Base-by-base conservation (phyloP, 2,329 filamentous ascomycete genomes). In the Aspergillus cejpii region DNA sequence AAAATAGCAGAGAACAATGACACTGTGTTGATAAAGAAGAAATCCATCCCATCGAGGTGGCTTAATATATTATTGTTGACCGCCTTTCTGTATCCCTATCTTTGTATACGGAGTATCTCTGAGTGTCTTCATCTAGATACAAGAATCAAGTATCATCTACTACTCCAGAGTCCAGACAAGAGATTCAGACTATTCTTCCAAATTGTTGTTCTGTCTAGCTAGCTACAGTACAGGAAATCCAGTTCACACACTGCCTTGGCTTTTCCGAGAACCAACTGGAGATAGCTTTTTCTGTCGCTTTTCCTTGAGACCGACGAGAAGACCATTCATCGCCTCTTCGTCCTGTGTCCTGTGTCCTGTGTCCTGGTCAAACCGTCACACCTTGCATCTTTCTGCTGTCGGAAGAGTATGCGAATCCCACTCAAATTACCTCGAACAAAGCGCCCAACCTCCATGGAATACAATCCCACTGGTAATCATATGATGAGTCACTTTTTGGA, bases 201-300 rank as follows among this genome's bases (percentile, higher is more conserved):
- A 37, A 47, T 40, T 24, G 37, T 53, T 52, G 39, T 48, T n/a
- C 46, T 40, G 43, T 45, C 48, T 49, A 53, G 50, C 41, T 57
- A 59, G 50, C 51, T 61, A 61, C 48, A 57, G 50, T 61, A 57
- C 56, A 61, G 41, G 54, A 48, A 56, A 44, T 39, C 47, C 47
- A 50, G 49, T 55, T 50, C 55, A 54, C 55, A 54, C 45, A 5
- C 23, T 51, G 50, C 48, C 41, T 44, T 37, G 38, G 45, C 42
- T 45, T 38, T 23, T 26, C 34, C 40, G 43, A 44, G 39, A 44
- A 38, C 31, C 31, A 39, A 45, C 37, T 8, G 23, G 23, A 24
- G 39, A 50, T 37, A 38, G 41, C 46, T 53, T 52, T 39, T 38
- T 38, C 43, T 39, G 15, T 24, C 24, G 47, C 39, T 52, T 38